Base-by-base conservation (phyloP, 257 asterid species). In the Leptodermis oblonga region DNA sequence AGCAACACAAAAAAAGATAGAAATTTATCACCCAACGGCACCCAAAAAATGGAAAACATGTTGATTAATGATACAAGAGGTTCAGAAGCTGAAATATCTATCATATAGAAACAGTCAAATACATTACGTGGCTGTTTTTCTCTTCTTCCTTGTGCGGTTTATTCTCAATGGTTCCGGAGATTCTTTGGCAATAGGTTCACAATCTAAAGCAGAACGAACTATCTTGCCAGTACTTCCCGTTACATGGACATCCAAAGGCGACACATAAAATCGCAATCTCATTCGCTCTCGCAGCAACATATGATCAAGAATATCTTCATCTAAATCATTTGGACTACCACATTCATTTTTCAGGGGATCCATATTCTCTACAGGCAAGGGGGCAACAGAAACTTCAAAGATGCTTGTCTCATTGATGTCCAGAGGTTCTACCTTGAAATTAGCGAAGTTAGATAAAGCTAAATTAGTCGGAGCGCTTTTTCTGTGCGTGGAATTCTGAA, bases 111-210 rank as follows among this genome's bases (percentile, higher is more conserved):
- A 18, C 39, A 30, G 56, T 52, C 17, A 36, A 65, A 23, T 4
- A 71, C 30, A 73, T 82, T 85, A 88, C 97, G 95, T 90, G 69
- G 74, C 91, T 75, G 99, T 88, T 79, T 79, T 88, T 77, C 86
- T 84, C 79, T 90, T 87, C 78, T 90, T 93, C 76, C 91, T 80
- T 70, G 84, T 79, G 41, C 77, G 87, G 62, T 58, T 74, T 74
- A 78, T 56, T 80, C 77, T 86, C 55, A 78, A 51, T 64, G 84
- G 70, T 48, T 64, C 73, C 20, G 79, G 68, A 59, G 88, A 78
- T 74, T 73, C 82, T 52, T 86, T 71, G 67, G 72, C 77, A 70
- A 69, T 68, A 34, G 83, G 81, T 60, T 61, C 59, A 75, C 67
- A 54, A 41, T 70, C 80, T 26, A 78, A 43, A 52, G 74, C 65